Percentiles rank a stretch among this genome's conserved stretches.
phyloP scores from a whole-genome alignment of 2,329 filamentous ascomycete species.

The Botrytis pseudocinerea region DNA sequence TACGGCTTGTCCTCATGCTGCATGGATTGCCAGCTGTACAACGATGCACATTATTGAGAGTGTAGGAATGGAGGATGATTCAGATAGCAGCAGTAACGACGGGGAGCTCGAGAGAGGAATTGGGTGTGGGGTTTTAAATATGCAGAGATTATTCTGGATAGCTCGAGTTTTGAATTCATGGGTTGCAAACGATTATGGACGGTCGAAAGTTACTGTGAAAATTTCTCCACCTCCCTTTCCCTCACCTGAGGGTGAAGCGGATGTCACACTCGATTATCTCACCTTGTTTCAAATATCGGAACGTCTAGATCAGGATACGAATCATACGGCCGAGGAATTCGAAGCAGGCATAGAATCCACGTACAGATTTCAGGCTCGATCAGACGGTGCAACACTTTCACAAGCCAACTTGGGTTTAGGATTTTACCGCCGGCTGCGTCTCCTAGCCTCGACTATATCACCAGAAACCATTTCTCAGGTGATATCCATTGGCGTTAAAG shows the following conservation, averaged over 20 bases:
- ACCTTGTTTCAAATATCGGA: constrained; percentile 14
- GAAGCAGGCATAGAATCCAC: constrained; percentile 15
- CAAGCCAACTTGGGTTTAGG: constrained; percentile 17
- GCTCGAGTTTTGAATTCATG: constrained; percentile 17
- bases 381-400: constrained; percentile 17
- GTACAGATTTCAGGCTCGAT: not conserved
- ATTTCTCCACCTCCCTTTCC: constrained; percentile 15
- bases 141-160: constrained; percentile 17
- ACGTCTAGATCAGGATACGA: constrained; percentile 15
- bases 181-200: constrained; percentile 21
- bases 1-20: constrained; percentile 35
- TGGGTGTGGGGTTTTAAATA: constrained; percentile 15
- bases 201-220: constrained; percentile 18
- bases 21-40: constrained; percentile 36
- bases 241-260: not conserved
- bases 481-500: constrained; percentile 5
- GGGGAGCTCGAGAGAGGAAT: constrained; percentile 1
- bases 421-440: constrained; percentile 17
- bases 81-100: not conserved
- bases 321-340: constrained; percentile 4
- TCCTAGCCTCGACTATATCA: constrained; percentile 13
- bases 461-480: constrained; percentile 10
- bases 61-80: constrained; percentile 28
- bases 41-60: constrained; percentile 37
- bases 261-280: constrained; percentile 19